A percentile compares a stretch with the other conserved stretches of the same genome.
phyloP scores from a whole-genome alignment of 148 eudicot species.

The Selenicereus undatus region DNA sequence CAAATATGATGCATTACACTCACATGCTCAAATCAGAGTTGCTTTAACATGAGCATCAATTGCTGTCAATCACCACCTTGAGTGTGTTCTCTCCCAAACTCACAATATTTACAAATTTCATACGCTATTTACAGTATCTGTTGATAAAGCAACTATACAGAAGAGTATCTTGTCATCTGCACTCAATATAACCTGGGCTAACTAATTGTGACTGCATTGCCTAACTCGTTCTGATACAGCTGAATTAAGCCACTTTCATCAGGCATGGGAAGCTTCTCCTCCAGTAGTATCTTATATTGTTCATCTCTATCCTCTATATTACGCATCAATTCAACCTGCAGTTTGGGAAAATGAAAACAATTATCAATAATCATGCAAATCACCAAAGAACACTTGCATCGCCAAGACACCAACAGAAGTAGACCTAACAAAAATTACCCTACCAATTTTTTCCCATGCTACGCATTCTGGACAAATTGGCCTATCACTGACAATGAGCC shows the following conservation, averaged over 20 bases:
- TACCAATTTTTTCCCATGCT: neutral
- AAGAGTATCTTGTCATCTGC: neutral
- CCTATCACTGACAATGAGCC: too few relatives aligned
- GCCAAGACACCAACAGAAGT: neutral
- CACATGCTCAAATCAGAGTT: too few relatives aligned
- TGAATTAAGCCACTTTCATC: constrained; percentile 51
- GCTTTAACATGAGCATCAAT: too few relatives aligned
- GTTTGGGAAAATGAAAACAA: neutral
- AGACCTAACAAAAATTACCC: neutral
- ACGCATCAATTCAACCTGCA: constrained; percentile 77
- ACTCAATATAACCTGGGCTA: constrained; percentile 13
- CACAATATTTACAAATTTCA: constrained; percentile 15
- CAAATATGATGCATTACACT: too few relatives aligned
- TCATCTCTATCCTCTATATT: constrained; percentile 74
- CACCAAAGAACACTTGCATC: neutral
- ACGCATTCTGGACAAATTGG: neutral
- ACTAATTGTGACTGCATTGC: constrained; percentile 36
- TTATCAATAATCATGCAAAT: neutral
- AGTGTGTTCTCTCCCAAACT: too few relatives aligned
- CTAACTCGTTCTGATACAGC: constrained; percentile 47
- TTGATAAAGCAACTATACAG: constrained; percentile 7
- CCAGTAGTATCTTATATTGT: constrained; percentile 56
- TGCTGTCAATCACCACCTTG: too few relatives aligned
- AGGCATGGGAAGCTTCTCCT: constrained; percentile 69
- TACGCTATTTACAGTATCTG: neutral